These are phyloP conservation scores for Pichia sp. DNA, from an alignment of 1,139 yeast genomes.

Conservation along the genomic window DNA sequence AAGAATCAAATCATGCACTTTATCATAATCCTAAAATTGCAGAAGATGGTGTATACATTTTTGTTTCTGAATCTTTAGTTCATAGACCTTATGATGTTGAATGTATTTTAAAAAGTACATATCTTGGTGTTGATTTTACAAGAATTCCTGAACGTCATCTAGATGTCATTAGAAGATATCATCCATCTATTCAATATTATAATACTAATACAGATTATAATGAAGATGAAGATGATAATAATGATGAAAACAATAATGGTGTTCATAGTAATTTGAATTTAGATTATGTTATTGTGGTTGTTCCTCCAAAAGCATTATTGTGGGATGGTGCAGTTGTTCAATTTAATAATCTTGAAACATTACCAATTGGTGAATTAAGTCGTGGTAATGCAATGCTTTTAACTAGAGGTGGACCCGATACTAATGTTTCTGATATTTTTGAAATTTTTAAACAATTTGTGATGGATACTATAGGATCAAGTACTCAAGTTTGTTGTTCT, in stretches of 20 bases:
- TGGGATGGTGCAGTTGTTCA: slow-evolving; percentile 84
- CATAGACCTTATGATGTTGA: slow-evolving; percentile 36
- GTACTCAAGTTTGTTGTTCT: slow-evolving; percentile 62
- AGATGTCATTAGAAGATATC: slow-evolving; percentile 18
- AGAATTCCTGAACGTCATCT: slow-evolving; percentile 29
- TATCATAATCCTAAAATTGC: slow-evolving; percentile 56
- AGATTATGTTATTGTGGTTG: slow-evolving; percentile 66
- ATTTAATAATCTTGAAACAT: slow-evolving; percentile 34
- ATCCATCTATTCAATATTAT: slow-evolving; percentile 15
- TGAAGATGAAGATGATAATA: slow-evolving; percentile 25
- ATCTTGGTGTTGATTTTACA: slow-evolving; percentile 29
- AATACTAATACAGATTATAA: slow-evolving; percentile 15
- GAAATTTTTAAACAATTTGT: slow-evolving; percentile 47
- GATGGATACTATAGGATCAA: slow-evolving; percentile 47
- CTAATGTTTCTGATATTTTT: slow-evolving; percentile 39
- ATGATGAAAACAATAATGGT: slow-evolving; percentile 33
- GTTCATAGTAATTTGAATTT: slow-evolving; percentile 2
- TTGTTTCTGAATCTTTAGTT: slow-evolving; percentile 57
- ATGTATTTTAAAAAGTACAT: slow-evolving; percentile 28
- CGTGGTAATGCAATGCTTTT: slow-evolving; percentile 70
- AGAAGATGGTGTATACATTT: slow-evolving; percentile 66
- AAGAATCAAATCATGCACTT: slow-evolving; percentile 66
- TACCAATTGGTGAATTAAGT: slow-evolving; percentile 38
- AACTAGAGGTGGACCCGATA: slow-evolving; percentile 54
- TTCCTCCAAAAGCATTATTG: slow-evolving; percentile 78